Evolutionary conservation across 2,329 filamentous ascomycete genomes (phyloP).

Genomic region (Colletotrichum eleusines): DNA sequence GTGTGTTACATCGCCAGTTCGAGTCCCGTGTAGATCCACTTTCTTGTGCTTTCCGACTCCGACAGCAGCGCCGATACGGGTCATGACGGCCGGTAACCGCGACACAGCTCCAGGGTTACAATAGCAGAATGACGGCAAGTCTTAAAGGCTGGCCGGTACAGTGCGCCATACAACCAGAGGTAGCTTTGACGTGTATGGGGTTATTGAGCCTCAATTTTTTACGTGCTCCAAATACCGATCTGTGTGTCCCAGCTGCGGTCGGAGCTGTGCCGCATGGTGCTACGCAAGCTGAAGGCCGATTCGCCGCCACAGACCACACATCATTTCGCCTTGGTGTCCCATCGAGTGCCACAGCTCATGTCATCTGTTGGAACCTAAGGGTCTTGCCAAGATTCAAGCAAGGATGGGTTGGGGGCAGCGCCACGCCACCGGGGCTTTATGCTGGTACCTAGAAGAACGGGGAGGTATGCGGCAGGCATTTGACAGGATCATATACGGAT

Average conservation of each 20-base stretch:
- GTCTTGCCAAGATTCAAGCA: conserved; percentile 26
- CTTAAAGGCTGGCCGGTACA: not conserved
- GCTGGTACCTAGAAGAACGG: conserved; percentile 22
- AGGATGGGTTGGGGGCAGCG: conserved; percentile 14
- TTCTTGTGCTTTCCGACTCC: not conserved
- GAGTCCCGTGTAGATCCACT: not conserved
- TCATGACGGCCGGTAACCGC: not conserved
- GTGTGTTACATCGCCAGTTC: not conserved
- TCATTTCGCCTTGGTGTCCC: not conserved
- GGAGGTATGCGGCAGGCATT: conserved; percentile 26
- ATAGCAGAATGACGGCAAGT: too few relatives aligned
- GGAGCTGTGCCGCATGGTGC: not conserved
- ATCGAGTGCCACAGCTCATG: conserved; percentile 8
- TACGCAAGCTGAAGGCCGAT: not conserved
- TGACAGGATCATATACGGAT: conserved; percentile 6
- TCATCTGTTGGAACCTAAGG: conserved; percentile 23
- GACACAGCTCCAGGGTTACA: not conserved
- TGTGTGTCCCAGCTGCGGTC: too few relatives aligned
- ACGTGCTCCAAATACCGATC: too few relatives aligned
- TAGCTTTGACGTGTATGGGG: too few relatives aligned
- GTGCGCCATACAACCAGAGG: not conserved
- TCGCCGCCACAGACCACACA: conserved; percentile 13
- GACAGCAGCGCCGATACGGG: not conserved
- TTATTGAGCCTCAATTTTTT: too few relatives aligned
- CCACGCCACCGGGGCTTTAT: conserved; percentile 25